Percentiles rank a stretch among this genome's conserved stretches.
Evolutionary conservation across 208 protist species (phyloP).

Genomic region (Leishmania aethiopica): DNA sequence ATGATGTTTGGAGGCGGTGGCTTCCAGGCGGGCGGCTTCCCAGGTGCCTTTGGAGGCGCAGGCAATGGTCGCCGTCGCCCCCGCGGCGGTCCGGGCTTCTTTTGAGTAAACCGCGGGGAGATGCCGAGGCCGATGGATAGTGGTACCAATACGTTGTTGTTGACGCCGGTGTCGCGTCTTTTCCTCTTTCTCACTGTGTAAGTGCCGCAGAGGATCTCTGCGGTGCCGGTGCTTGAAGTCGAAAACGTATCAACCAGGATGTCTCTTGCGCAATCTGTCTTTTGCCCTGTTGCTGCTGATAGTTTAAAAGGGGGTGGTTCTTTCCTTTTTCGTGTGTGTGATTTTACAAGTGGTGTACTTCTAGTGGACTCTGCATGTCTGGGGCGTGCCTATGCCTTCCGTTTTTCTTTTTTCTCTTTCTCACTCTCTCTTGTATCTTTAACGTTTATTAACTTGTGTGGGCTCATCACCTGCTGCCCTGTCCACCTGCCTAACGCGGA

Average conservation of each 20-base stretch:
- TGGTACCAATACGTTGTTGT: neutral
- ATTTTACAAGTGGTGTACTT: neutral
- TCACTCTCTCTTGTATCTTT: neutral
- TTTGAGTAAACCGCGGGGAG: neutral
- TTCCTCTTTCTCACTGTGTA: neutral
- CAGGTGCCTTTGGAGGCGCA: slow-evolving; percentile 23
- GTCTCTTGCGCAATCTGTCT: neutral
- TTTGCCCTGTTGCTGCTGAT: neutral
- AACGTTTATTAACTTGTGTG: neutral
- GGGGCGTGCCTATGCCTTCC: neutral
- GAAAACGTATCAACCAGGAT: neutral
- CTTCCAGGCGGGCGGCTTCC: slow-evolving; percentile 14
- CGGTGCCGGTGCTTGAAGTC: neutral
- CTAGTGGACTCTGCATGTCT: neutral
- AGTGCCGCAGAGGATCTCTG: slow-evolving; percentile 4
- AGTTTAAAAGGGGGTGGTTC: neutral
- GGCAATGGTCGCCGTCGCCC: slow-evolving; percentile 28
- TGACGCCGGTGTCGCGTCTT: neutral
- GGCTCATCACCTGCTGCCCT: neutral
- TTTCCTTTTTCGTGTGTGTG: neutral
- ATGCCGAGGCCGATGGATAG: neutral
- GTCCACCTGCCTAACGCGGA: neutral
- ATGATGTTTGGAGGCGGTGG: slow-evolving; percentile 56
- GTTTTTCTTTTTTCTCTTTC: neutral
- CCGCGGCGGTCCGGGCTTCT: slow-evolving; percentile 37